Conservation (phyloP, 2,329 filamentous ascomycete species). For the Apiospora phragmitis region DNA sequence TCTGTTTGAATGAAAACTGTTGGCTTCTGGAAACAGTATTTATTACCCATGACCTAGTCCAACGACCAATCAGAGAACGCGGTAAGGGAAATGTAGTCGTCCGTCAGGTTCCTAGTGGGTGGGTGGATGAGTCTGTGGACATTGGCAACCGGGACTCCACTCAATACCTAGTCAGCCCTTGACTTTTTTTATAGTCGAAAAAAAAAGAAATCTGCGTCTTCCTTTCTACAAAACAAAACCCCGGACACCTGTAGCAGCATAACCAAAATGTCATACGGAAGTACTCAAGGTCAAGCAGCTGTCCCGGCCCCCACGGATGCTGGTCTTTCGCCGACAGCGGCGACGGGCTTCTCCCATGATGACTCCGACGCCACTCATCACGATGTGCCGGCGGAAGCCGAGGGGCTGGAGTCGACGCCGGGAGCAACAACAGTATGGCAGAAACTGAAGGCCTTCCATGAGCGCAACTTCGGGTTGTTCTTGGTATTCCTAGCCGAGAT, state of each 20-base stretch:
- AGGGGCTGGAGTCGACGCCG: not conserved
- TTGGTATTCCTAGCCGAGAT: slow-evolving; percentile 42
- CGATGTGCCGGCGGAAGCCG: not conserved
- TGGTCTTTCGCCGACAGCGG: not conserved
- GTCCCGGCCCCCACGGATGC: not conserved
- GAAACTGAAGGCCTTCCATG: slow-evolving; percentile 42
- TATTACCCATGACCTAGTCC: not conserved
- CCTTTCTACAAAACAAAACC: too few relatives aligned
- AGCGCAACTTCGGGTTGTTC: slow-evolving; percentile 41
- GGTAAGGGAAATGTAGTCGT: not conserved
- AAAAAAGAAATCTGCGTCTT: not conserved
- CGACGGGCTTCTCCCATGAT: not conserved
- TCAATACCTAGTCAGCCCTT: not conserved
- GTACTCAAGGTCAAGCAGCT: not conserved
- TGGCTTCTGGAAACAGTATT: not conserved
- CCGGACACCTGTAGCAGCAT: not conserved
- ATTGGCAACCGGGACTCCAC: not conserved
- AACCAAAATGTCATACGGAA: not conserved
- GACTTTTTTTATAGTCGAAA: not conserved
- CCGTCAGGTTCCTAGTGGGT: not conserved
- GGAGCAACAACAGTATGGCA: slow-evolving; percentile 14
- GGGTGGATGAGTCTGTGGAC: not conserved
- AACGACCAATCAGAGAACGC: not conserved
- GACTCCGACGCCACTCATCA: not conserved
- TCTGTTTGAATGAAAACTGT: not conserved